Conservation (phyloP, 2,329 filamentous ascomycete genomes). For the Ascosphaera acerosa region DNA sequence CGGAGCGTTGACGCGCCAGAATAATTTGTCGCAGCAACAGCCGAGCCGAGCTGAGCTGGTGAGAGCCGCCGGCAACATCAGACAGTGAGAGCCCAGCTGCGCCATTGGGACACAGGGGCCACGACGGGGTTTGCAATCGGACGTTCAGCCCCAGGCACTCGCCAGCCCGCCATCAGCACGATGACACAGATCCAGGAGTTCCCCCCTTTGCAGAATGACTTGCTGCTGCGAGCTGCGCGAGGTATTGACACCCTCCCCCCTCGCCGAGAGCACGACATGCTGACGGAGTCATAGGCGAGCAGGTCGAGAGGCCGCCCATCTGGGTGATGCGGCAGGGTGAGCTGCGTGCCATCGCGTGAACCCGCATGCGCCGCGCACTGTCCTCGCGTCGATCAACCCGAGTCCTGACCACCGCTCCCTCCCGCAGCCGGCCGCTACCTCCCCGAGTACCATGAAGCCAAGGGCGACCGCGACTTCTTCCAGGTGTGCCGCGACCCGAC, state of each 20-base stretch:
- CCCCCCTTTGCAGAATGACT: slow-evolving; percentile 70
- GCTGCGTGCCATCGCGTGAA: slow-evolving; percentile 4
- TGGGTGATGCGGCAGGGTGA: slow-evolving; percentile 99
- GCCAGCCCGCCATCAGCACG: too few relatives aligned
- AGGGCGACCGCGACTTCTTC: slow-evolving; percentile 82
- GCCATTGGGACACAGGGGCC: too few relatives aligned
- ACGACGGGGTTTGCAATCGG: too few relatives aligned
- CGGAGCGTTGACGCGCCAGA: too few relatives aligned
- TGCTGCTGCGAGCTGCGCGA: slow-evolving; percentile 70
- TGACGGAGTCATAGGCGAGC: slow-evolving; percentile 36
- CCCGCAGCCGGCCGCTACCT: slow-evolving; percentile 71
- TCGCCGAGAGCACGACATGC: neutral
- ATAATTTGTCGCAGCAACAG: too few relatives aligned
- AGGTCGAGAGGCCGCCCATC: slow-evolving; percentile 77
- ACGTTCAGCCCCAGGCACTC: too few relatives aligned
- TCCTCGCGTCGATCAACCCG: neutral
- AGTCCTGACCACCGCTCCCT: neutral
- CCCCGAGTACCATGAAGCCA: slow-evolving; percentile 90
- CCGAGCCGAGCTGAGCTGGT: too few relatives aligned
- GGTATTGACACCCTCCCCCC: slow-evolving; percentile 30
- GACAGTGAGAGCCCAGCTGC: too few relatives aligned
- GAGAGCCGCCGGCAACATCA: too few relatives aligned
- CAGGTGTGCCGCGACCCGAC: slow-evolving; percentile 87
- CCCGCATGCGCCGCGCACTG: neutral
- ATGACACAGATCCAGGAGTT: too few relatives aligned